Evolutionary conservation across 345 rosid genomes (phyloP), one percentile per base, ranked within the genome.

Genomic region (Luvunga scandens): DNA sequence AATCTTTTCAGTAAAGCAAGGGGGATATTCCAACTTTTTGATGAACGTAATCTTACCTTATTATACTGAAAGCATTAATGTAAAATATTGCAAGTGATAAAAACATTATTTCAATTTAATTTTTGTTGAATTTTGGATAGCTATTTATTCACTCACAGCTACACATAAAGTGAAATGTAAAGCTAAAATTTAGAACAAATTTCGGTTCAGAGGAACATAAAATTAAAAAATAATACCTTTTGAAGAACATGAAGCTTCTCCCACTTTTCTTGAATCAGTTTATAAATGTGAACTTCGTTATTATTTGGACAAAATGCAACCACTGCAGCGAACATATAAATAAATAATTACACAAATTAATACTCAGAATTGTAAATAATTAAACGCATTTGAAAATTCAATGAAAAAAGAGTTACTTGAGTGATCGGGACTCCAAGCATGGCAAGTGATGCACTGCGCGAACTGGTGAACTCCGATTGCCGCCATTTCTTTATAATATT

Each of bases 371-470:
- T 5, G 67, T 42, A 42, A 31, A 28, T 10, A 53, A 5, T 33
- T 42, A 77, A 33, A 75, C 16, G 55, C 42, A 24, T 53, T 25
- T 1, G 16, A 19, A 31, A 65, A 69, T 42, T 27, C 28, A 39
- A 16, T 4, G 45, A 12, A 45, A 22, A 31, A 70, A 55, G 50
- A 48, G 53, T 72, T 84, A 96, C 99, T 90, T 7, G 98, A 89
- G 81, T 77, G 90, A 88, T 94, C 97, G 69, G 97, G 94, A 86
- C 94, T 92, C 98, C 98, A 96, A 69, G 99, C 93, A 81, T 96
- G 99, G 85, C 97, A 94, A 79, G 97, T 92, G 84, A 96, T 89
- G 88, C 90, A 91, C 75, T 87, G 90, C n/a, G 98, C 93, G 67
- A 94, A 87, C 80, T 91, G 95, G 72, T 94, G 94, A 84, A 91